Conservation (phyloP, 140 eudicot species). For the Stevia rebaudiana region DNA sequence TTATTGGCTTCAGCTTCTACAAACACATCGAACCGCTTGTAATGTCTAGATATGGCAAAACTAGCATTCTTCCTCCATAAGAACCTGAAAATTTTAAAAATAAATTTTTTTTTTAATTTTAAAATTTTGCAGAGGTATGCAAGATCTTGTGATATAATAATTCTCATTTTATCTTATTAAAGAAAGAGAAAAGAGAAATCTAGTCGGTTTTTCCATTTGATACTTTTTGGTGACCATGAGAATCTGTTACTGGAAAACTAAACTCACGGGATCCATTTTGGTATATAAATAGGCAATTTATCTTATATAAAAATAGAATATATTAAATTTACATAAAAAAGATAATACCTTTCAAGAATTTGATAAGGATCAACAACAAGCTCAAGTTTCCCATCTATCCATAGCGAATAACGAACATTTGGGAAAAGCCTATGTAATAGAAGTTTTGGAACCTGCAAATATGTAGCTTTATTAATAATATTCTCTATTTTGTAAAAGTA, state of each 20-base stretch:
- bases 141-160: neutral
- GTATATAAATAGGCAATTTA: no score
- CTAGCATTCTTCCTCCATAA: conserved; percentile 94
- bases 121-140: neutral
- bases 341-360: conserved; percentile 73
- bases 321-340: neutral
- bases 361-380: conserved; percentile 94
- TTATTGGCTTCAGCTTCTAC: conserved; percentile 95
- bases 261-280: no score
- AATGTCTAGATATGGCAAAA: conserved; percentile 95
- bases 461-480: neutral
- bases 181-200: neutral
- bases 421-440: conserved; percentile 89
- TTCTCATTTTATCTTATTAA: neutral
- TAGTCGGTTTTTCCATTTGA: no score
- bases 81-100: conserved; percentile 43
- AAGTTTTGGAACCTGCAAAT: conserved; percentile 78
- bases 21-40: conserved; percentile 84
- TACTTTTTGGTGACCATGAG: no score
- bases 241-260: neutral
- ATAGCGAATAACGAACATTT: conserved; percentile 76
- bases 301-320: no score
- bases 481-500: neutral
- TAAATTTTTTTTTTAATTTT: neutral
- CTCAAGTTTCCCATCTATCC: conserved; percentile 98